Base-by-base conservation (phyloP, 371 early-diverging fungal species). In the Dichotomocladium elegans region DNA sequence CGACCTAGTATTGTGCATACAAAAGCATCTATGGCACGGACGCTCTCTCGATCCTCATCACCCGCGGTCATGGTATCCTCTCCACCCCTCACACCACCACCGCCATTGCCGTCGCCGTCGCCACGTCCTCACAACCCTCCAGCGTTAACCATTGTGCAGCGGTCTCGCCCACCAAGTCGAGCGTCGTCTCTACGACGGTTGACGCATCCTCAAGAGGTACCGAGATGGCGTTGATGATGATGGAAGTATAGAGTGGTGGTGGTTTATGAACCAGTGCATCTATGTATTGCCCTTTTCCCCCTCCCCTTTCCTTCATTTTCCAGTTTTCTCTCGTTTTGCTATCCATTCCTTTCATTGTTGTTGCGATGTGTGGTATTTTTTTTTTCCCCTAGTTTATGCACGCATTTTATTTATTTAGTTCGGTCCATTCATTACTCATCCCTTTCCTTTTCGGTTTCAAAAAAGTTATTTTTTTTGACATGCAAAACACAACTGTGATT, bases 21-120 rank as follows among this genome's bases (percentile, higher is more conserved):
- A 49, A 48, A 53, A 22, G 42, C 60, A 25, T 44, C 60, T 14
- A 60, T 60, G 60, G 54, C 55, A 31, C 60, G 60, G 14, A 54
- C 60, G 3, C 46, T 60, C 1, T 60, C 60, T 21, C 60, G 60
- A 6, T 41, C 48, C 7, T 60, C 60, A 4, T 60, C 60, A 9
- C 60, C 60, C 17, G 60, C 60, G 37, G 55, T 60, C 1, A 30
- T 60, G 33, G 54, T 60, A 6, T 56, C 56, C 14, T 54, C 54
- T 26, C 47, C 54, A n/a, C n/a, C n/a, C n/a, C n/a, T n/a, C 9
- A 25, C 54, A 27, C 54, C 54, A 19, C 54, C 46, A 29, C 35
- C 44, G 35, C 51, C 53, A 25, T 37, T 29, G 17, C 55, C 41
- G 35, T 33, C 59, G 3, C 33, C 37, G 14, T 59, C 59, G 31